Conservation (phyloP, 176 grass and related monocot species). For the Phyllostachys edulis region DNA sequence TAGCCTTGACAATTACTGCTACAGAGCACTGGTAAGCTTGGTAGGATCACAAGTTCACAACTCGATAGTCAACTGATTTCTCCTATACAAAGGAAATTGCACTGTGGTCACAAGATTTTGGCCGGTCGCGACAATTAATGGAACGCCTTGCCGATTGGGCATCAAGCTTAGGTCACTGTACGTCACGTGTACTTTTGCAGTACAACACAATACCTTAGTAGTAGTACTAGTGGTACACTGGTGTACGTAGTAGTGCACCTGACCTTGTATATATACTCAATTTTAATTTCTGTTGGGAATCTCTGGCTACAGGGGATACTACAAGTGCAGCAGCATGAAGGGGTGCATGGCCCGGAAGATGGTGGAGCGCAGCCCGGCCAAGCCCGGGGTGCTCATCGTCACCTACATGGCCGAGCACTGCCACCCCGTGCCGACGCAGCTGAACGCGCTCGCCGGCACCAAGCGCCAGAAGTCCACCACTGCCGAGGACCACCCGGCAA, state of each 20-base stretch:
- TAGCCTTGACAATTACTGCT: conserved; percentile 1
- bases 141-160: background rate
- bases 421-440: conserved; percentile 81
- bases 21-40: background rate
- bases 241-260: background rate
- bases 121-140: background rate
- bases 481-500: background rate
- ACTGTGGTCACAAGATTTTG: background rate
- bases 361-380: conserved; percentile 80
- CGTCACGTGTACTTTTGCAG: conserved; percentile 25
- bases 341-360: conserved; percentile 87
- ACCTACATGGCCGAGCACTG: conserved; percentile 93
- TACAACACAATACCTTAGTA: background rate
- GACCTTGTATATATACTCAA: background rate
- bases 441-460: conserved; percentile 84
- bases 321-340: conserved; percentile 95
- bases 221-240: background rate
- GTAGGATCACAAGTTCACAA: background rate
- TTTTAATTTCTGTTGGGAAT: background rate
- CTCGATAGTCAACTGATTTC: background rate
- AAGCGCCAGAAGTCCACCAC: conserved; percentile 62
- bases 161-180: background rate
- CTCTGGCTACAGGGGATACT: conserved; percentile 65
- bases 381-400: conserved; percentile 71
- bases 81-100: background rate